Base-by-base conservation (phyloP, 257 asterid species). In the Phtheirospermum japonicum region DNA sequence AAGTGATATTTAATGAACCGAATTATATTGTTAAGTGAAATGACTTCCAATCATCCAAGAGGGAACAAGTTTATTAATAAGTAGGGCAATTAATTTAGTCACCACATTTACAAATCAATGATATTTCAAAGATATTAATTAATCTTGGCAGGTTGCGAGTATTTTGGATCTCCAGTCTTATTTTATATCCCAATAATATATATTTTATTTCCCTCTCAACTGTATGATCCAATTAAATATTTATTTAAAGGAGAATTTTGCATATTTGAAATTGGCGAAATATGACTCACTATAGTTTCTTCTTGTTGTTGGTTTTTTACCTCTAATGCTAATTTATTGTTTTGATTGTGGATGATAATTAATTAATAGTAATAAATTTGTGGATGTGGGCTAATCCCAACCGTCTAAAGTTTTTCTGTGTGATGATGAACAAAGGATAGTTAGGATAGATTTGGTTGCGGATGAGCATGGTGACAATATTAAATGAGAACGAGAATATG, bases 101-200 rank as follows among this genome's bases (percentile, higher is more conserved):
- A 40, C 48, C 48, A 40, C 9, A 40, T 40, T 0, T 40, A 50
- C 4, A 50, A 17, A 50, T 17, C 9, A 50, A 50, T 50, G 19
- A 48, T 14, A 2, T n/a, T 48, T 4, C 4, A 12, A 14, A n/a
- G 4, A 17, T 6, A 48, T 6, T 23, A 23, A 23, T 23, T 23
- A 48, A 4, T 50, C 20, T 57, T 71, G 73, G 80, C 59, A 57
- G 63, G 75, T 74, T n/a, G n/a, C n/a, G n/a, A 66, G 2, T 32
- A 19, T 11, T 10, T 26, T 6, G 12, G 3, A 2, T 45, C 26
- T 4, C 52, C 11, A 6, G 42, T n/a, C n/a, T n/a, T 36, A 6
- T 36, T 36, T 1, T 6, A 36, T 36, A 1, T 23, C 28, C 28
- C 28, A n/a, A n/a, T n/a, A n/a, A n/a, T n/a, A n/a, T n/a, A n/a